Base-by-base conservation (phyloP, 192 early-diverging fungal species). In the Helicostylum pulchrum region DNA sequence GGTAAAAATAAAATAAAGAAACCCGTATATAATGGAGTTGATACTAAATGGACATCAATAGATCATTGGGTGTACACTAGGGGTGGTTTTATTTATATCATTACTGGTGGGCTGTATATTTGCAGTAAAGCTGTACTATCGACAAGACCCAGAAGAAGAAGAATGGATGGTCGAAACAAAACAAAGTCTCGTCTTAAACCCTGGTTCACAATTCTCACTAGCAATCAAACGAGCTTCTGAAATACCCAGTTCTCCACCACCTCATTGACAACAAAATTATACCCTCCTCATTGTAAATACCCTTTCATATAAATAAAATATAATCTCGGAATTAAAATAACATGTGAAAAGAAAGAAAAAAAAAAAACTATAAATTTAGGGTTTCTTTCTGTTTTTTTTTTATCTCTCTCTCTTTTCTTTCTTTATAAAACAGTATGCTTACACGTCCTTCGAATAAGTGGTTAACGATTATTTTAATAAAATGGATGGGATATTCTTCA, bases 401-500 rank as follows among this genome's bases (percentile, higher is more conserved):
- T 45, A 10, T 58, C 36, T 36, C 45, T 59, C 39, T 45, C 20
- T 26, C 1, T 59, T 45, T 23, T 58, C 39, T 44, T 44, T 58
- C 39, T 39, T 39, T 59, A 42, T 23, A 39, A n/a, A n/a, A n/a
- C n/a, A n/a, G n/a, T 23, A 39, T 59, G 5, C 17, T 44, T 26
- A 23, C 34, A 1, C 36, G 36, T 39, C 36, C 36, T 39, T 39
- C 36, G 1, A 39, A 39, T 39, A 39, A 59, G 43, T 45, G 36
- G 20, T 49, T 64, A 17, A 53, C 62, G 17, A n/a, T 46, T 7
- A 64, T 66, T 61, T n/a, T 73, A 20, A 46, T 73, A 45, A 66
- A 57, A 14, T 20, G 67, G 17, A 50, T 67, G 48, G 71, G 71
- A 4, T 62, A 58, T 36, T 63, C 71, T 15, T 73, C 71, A n/a